Conservation (phyloP, 257 asterid species). For the Plectranthus barbatus region DNA sequence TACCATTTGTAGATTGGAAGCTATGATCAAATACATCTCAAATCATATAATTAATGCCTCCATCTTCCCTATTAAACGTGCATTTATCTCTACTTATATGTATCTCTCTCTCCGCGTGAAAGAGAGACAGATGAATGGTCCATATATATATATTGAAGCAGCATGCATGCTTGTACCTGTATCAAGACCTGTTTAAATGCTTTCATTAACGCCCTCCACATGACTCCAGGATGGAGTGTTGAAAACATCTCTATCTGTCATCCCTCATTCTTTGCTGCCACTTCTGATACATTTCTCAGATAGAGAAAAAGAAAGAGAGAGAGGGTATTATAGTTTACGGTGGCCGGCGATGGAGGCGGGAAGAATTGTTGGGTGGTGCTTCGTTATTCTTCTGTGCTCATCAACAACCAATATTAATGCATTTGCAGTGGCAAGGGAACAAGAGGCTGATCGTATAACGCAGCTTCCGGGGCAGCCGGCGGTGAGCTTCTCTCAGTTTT, state of each 20-base stretch:
- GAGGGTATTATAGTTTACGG: too few relatives aligned
- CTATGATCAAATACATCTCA: too few relatives aligned
- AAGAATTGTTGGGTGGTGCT: background rate
- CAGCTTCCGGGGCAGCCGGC: slow-evolving; percentile 79
- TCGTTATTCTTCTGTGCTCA: background rate
- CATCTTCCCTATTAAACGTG: too few relatives aligned
- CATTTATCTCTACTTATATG: too few relatives aligned
- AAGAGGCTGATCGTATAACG: slow-evolving; percentile 47
- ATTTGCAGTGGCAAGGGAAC: slow-evolving; percentile 23
- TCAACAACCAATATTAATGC: background rate
- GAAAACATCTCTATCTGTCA: background rate
- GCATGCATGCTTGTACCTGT: too few relatives aligned
- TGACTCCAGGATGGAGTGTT: background rate
- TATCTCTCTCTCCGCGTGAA: too few relatives aligned
- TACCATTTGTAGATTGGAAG: too few relatives aligned
- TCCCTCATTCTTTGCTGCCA: background rate
- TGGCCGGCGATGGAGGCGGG: slow-evolving; percentile 4
- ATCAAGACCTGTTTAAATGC: too few relatives aligned
- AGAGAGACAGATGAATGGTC: too few relatives aligned
- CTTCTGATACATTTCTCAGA: background rate
- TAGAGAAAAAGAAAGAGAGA: background rate
- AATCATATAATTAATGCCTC: too few relatives aligned
- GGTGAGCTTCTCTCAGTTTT: slow-evolving; percentile 58
- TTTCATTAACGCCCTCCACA: slow-evolving; percentile 3
- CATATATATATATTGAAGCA: too few relatives aligned